Percentiles rank a stretch among this genome's conserved stretches.
Evolutionary conservation across 768 basidiomycete species (phyloP).

Genomic region (Termitomyces sp.): DNA sequence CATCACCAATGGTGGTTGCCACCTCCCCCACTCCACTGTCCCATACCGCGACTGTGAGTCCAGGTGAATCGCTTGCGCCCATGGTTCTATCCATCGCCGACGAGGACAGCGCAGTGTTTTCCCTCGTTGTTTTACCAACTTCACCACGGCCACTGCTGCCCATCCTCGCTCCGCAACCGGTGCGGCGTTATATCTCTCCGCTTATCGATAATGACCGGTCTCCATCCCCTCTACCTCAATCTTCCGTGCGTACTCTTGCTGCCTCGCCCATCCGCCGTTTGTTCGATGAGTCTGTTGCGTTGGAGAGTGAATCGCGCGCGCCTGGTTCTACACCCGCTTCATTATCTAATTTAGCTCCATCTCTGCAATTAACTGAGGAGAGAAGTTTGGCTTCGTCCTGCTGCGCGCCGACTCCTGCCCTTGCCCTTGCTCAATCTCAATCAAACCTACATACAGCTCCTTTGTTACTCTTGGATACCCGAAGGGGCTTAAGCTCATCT

Average conservation of each 20-base stretch:
- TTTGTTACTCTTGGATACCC: neutral
- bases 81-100: neutral
- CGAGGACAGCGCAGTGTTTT: neutral
- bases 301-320: neutral
- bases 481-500: neutral
- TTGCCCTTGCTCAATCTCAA: neutral
- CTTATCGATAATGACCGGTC: neutral
- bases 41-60: neutral
- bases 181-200: neutral
- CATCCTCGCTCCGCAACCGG: neutral
- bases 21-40: neutral
- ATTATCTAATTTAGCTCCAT: neutral
- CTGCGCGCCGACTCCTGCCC: neutral
- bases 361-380: neutral
- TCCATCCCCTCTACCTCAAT: neutral
- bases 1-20: neutral
- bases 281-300: neutral
- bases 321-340: neutral
- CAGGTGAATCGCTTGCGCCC: neutral
- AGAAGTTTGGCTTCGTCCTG: neutral
- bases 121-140: neutral
- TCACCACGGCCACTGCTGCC: neutral
- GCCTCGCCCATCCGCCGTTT: neutral
- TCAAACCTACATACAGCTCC: neutral
- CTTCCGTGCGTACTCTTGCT: neutral